Base-by-base conservation (phyloP, 176 grass and related monocot genomes). In the Eragrostis nindensis region DNA sequence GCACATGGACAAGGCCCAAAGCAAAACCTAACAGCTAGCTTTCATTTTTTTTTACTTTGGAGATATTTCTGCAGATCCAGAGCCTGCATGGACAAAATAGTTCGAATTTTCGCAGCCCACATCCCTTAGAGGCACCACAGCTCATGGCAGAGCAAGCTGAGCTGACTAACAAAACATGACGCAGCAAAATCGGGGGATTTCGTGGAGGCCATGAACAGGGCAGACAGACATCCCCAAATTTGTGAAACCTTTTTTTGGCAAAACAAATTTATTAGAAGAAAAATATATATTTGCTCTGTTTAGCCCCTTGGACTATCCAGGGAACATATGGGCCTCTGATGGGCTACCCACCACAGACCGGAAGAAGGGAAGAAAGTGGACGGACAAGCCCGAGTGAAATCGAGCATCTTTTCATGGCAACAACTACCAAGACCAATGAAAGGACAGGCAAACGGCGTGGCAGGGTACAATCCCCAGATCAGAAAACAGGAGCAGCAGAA, bases 331-430 rank as follows among this genome's bases (percentile, higher is more conserved):
- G 80, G 59, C 70, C 70, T 65, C 30, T 21, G 59, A 83, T 66
- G 80, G 59, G 80, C 70, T 74, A 30, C 36, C 39, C 45, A 73
- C 11, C 65, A 44, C 66, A 81, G 40, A 44, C 78, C 65, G 24
- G 29, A 66, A 11, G 9, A 69, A 19, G 53, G 24, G 7, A 40
- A 11, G 12, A 50, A 39, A 26, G 54, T 72, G 43, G 68, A 73
- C 63, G 57, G 11, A 61, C 27, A 61, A 52, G 73, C n/a, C 21
- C 70, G 40, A 63, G 45, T 53, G 40, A 74, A 74, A 63, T 12
- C 38, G n/a, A 27, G 11, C 60, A 56, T 55, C n/a, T 66, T 65
- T 66, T 66, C 16, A 67, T 44, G 24, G 66, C 65, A 57, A 27
- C 71, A 14, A 10, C 18, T 11, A 66, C 56, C 27, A 82, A 45